phyloP scores from a whole-genome alignment of 331 rosid genomes.

The Quercus tomentella region DNA sequence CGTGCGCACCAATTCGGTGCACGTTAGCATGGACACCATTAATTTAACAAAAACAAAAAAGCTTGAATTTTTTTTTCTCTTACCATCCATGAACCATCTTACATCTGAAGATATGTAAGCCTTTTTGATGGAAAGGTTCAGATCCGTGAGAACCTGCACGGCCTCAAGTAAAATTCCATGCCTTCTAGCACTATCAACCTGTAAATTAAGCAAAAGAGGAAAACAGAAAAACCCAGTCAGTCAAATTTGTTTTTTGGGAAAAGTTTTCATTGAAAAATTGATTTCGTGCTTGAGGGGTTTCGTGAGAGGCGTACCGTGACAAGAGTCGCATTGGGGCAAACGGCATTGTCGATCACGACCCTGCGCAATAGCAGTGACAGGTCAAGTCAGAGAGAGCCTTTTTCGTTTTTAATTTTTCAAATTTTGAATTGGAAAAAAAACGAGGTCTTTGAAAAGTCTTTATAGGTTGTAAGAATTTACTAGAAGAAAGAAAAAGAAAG shows the following conservation, averaged over 20 bases:
- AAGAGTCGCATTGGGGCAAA: conserved; percentile 65
- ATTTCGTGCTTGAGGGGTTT: background rate
- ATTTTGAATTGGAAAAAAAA: background rate
- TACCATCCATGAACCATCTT: conserved; percentile 98
- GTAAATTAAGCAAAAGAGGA: conserved; percentile 12
- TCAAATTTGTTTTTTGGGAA: background rate
- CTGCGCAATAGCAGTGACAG: conserved; percentile 37
- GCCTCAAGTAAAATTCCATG: conserved; percentile 87
- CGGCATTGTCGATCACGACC: conserved; percentile 92
- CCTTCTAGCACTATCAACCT: conserved; percentile 94
- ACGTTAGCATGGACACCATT: background rate
- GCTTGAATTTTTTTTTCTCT: conserved; percentile 2
- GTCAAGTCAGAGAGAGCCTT: conserved; percentile 39
- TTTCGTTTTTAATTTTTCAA: background rate
- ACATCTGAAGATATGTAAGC: conserved; percentile 96
- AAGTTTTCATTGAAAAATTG: background rate
- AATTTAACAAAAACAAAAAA: background rate
- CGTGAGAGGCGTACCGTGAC: conserved; percentile 62
- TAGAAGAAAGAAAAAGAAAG: background rate
- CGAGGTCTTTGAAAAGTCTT: background rate
- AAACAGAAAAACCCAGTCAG: background rate
- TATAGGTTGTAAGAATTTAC: conserved; percentile 6
- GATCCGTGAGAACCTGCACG: conserved; percentile 83
- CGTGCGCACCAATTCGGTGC: background rate
- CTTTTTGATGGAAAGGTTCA: conserved; percentile 73